phyloP scores from a whole-genome alignment of 352 stramenopile species.

The Phytophthora citrophthora region DNA sequence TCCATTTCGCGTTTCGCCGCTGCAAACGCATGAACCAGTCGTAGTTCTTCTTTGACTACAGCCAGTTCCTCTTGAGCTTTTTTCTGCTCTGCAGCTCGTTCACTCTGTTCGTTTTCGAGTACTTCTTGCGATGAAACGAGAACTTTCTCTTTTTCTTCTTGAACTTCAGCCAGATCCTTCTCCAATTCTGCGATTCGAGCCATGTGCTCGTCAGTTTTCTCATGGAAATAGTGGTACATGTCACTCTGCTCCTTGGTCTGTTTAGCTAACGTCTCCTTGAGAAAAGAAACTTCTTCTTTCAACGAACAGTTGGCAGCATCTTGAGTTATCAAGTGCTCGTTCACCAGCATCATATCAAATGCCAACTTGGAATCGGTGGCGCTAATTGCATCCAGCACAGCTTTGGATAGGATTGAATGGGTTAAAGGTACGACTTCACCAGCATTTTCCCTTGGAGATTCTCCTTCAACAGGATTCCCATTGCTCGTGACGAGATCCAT shows the following conservation, averaged over 20 bases:
- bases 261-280: constrained; percentile 50
- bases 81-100: constrained; percentile 17
- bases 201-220: constrained; percentile 83
- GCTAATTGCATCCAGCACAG: constrained; percentile 47
- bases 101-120: constrained; percentile 21
- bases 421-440: constrained; percentile 12
- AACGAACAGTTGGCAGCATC: constrained; percentile 43
- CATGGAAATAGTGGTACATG: constrained; percentile 90
- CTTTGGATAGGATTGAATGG: constrained; percentile 53
- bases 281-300: constrained; percentile 53
- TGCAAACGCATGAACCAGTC: constrained; percentile 58
- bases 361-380: constrained; percentile 61
- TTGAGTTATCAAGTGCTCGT: constrained; percentile 49
- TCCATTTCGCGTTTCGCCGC: constrained; percentile 62
- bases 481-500: constrained; percentile 2
- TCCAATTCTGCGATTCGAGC: constrained; percentile 70
- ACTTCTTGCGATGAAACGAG: constrained; percentile 5
- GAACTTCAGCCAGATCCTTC: constrained; percentile 23
- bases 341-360: constrained; percentile 74
- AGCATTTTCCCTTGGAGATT: constrained; percentile 1
- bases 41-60: constrained; percentile 45
- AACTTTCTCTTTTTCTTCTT: constrained; percentile 16
- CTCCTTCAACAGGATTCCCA: not conserved
- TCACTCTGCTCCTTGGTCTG: constrained; percentile 72
- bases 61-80: constrained; percentile 29